Percentiles rank a stretch among this genome's conserved stretches.
Conservation (phyloP, 768 basidiomycete genomes). For the Termitomyces titanicus region DNA sequence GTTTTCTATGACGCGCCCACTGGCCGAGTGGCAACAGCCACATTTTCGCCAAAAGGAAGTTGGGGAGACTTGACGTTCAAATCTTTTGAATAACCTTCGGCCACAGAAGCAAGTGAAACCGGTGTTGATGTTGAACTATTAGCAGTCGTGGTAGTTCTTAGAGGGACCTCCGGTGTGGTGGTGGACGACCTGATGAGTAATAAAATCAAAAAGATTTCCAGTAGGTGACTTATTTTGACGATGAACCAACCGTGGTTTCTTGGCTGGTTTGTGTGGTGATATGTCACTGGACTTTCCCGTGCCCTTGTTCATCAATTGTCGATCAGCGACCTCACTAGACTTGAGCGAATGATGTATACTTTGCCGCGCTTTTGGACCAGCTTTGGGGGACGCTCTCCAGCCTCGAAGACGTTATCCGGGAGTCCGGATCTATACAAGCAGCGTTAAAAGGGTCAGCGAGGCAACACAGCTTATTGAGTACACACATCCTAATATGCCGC, state of each 20-base stretch:
- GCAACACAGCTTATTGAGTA: neutral
- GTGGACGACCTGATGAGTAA: constrained; percentile 43
- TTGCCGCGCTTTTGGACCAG: constrained; percentile 73
- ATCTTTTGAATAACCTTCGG: constrained; percentile 39
- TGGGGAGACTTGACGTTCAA: constrained; percentile 56
- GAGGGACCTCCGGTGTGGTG: constrained; percentile 30
- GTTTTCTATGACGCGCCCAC: constrained; percentile 36
- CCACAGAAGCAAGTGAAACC: constrained; percentile 24
- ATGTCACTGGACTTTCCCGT: constrained; percentile 57
- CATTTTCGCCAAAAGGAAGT: constrained; percentile 58
- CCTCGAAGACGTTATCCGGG: constrained; percentile 81
- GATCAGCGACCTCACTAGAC: constrained; percentile 3
- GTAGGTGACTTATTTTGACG: constrained; percentile 19
- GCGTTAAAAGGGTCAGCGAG: neutral
- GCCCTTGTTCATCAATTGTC: constrained; percentile 37
- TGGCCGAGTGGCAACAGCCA: constrained; percentile 45
- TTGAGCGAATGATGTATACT: constrained; percentile 29
- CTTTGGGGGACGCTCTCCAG: constrained; percentile 74
- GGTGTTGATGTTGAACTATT: constrained; percentile 29
- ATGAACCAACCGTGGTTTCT: constrained; percentile 73
- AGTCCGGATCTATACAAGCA: constrained; percentile 52
- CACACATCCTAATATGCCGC: constrained; percentile 87
- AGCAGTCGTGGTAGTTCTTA: constrained; percentile 38
- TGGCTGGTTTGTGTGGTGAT: constrained; percentile 72
- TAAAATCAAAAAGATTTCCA: constrained; percentile 24